These are phyloP conservation scores for Hypoxylon lienhwacheense DNA, from an alignment of 495 filamentous ascomycete genomes.

Conservation along the genomic window DNA sequence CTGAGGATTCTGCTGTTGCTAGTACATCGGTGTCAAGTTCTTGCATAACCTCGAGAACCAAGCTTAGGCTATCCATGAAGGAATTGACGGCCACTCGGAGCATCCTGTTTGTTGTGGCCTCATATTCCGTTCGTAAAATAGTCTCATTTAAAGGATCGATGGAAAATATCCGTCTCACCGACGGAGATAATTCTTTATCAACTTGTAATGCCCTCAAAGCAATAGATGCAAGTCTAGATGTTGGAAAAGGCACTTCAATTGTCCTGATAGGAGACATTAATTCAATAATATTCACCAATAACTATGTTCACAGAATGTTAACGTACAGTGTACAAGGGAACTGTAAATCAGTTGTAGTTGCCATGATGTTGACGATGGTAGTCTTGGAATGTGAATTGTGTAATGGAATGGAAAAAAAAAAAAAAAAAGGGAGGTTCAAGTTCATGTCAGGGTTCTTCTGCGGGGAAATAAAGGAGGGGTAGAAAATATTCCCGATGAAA, in stretches of 20 bases:
- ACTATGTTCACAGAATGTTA: background rate
- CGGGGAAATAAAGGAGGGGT: slow-evolving; percentile 10
- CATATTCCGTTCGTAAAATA: slow-evolving; percentile 74
- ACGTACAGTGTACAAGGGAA: slow-evolving; percentile 76
- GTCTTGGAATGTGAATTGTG: slow-evolving; percentile 28
- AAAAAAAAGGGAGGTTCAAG: too few species aligned
- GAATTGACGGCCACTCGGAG: slow-evolving; percentile 95
- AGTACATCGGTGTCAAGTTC: slow-evolving; percentile 88
- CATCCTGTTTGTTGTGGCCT: slow-evolving; percentile 93
- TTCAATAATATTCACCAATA: background rate
- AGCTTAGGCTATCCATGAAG: slow-evolving; percentile 88
- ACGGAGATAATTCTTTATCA: slow-evolving; percentile 83
- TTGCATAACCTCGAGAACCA: slow-evolving; percentile 83
- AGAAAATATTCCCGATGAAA: slow-evolving; percentile 4
- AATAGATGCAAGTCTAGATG: slow-evolving; percentile 72
- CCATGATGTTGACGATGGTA: slow-evolving; percentile 30
- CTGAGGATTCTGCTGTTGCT: slow-evolving; percentile 28
- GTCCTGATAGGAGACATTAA: slow-evolving; percentile 54
- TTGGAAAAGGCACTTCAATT: slow-evolving; percentile 82
- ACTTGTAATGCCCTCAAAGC: slow-evolving; percentile 78
- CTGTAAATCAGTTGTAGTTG: slow-evolving; percentile 45
- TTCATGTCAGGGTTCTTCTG: slow-evolving; percentile 1
- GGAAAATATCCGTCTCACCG: slow-evolving; percentile 72
- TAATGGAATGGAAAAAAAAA: too few species aligned
- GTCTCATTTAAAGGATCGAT: slow-evolving; percentile 47